These are phyloP conservation scores for carrot (Daucus carota) DNA, from an alignment of 129 eudicot species.

Conservation along the genomic window DNA sequence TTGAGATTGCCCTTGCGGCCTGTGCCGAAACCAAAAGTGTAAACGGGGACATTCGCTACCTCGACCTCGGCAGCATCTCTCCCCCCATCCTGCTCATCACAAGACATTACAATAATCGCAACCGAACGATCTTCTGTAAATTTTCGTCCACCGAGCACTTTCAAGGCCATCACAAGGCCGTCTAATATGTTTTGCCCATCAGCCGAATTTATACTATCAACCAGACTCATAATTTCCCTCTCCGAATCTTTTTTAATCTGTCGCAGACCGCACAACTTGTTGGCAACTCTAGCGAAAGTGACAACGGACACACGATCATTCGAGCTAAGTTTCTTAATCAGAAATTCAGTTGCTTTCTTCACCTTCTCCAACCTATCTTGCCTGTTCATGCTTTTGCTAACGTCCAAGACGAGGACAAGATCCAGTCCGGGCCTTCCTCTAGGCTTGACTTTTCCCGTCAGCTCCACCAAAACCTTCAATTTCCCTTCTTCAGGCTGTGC, in stretches of 20 bases:
- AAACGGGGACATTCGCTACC: not conserved
- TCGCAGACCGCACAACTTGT: constrained; percentile 1
- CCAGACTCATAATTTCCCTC: not conserved
- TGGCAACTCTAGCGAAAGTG: not conserved
- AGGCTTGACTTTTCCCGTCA: not conserved
- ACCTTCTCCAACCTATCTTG: not conserved
- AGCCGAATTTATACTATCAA: not conserved
- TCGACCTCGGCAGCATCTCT: constrained; percentile 9
- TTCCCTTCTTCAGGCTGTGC: not conserved
- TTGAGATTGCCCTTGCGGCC: not conserved
- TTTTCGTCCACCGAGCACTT: constrained; percentile 8
- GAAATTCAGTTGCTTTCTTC: not conserved
- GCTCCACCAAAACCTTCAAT: not conserved
- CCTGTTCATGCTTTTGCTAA: not conserved
- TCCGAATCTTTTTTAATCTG: constrained; percentile 1
- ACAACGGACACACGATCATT: constrained; percentile 2
- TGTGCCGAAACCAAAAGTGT: constrained; percentile 10
- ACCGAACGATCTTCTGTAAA: not conserved
- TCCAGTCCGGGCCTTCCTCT: not conserved
- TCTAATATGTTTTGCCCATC: not conserved
- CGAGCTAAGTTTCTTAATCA: not conserved
- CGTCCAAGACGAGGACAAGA: not conserved
- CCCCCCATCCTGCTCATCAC: not conserved
- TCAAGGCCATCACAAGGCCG: constrained; percentile 11
- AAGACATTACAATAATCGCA: constrained; percentile 15